Conservation (phyloP, 2,329 filamentous ascomycete genomes). For the Chaetoscypha palmicola region DNA sequence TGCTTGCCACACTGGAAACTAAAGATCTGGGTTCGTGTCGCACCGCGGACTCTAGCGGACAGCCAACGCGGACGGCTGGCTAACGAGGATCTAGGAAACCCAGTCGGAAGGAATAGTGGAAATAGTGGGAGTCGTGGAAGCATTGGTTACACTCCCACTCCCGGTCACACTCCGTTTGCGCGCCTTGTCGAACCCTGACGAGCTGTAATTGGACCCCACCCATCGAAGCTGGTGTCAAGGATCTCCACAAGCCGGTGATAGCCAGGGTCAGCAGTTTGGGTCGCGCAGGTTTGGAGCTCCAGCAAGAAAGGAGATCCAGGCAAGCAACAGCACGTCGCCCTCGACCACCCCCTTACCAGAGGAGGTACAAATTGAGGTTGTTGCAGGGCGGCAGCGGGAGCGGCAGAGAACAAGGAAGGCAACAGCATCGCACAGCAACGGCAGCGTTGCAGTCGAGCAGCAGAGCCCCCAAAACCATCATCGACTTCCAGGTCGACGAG, state of each 20-base stretch:
- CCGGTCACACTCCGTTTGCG: too few relatives aligned
- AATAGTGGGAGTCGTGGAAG: too few relatives aligned
- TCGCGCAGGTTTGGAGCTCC: constrained; percentile 28
- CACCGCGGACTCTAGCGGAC: constrained; percentile 12
- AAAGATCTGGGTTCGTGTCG: constrained; percentile 17
- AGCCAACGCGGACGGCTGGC: background rate
- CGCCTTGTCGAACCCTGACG: constrained; percentile 4
- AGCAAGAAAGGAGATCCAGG: background rate
- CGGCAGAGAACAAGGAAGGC: background rate
- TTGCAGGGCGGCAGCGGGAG: background rate
- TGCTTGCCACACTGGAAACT: constrained; percentile 18
- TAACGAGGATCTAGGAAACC: too few relatives aligned
- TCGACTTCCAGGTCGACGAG: too few relatives aligned
- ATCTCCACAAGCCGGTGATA: constrained; percentile 34
- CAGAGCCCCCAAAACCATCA: too few relatives aligned
- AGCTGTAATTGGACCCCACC: constrained; percentile 15
- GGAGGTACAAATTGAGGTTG: too few relatives aligned
- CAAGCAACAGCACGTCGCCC: background rate
- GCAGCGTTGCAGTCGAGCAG: too few relatives aligned
- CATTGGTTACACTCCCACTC: too few relatives aligned
- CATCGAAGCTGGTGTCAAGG: background rate
- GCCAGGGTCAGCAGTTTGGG: constrained; percentile 35
- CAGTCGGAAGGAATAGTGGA: too few relatives aligned
- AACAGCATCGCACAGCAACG: background rate
- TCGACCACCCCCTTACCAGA: too few relatives aligned